A percentile compares a stretch with the other conserved stretches of the same genome.
Evolutionary conservation across 1,284 basidiomycete genomes (phyloP).

Genomic region (Sporisorium reilianum): DNA sequence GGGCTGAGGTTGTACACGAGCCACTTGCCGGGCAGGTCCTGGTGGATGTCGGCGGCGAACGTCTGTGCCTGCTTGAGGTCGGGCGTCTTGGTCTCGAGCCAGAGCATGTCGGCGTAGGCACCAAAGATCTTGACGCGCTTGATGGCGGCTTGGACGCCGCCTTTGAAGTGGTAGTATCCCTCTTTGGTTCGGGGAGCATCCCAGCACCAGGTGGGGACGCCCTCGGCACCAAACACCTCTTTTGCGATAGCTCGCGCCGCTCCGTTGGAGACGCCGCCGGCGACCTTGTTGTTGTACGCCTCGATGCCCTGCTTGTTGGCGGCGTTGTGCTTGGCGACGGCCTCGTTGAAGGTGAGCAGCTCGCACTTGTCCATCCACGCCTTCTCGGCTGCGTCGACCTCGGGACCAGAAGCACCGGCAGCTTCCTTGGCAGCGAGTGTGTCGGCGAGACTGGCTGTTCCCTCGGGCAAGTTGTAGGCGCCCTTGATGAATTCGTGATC

Average conservation of each 20-base stretch:
- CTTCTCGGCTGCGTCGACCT: constrained; percentile 65
- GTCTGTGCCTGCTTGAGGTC: constrained; percentile 82
- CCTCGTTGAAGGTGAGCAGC: constrained; percentile 83
- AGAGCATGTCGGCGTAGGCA: constrained; percentile 69
- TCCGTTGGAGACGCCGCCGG: constrained; percentile 78
- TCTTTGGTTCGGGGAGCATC: constrained; percentile 91
- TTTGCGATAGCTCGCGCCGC: constrained; percentile 80
- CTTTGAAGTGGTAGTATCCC: constrained; percentile 89
- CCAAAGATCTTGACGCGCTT: constrained; percentile 83
- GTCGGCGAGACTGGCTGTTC: constrained; percentile 61
- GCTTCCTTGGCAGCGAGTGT: constrained; percentile 62
- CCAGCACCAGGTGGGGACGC: constrained; percentile 83
- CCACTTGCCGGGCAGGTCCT: constrained; percentile 80
- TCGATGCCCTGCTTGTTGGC: constrained; percentile 71
- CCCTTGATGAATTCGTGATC: constrained; percentile 73
- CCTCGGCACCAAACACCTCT: constrained; percentile 77
- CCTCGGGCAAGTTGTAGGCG: constrained; percentile 63
- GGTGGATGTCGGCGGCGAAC: constrained; percentile 82
- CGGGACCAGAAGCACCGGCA: constrained; percentile 53
- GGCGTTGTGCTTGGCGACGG: constrained; percentile 72
- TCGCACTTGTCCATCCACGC: constrained; percentile 67
- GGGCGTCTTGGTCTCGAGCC: constrained; percentile 86
- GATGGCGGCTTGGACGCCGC: constrained; percentile 86
- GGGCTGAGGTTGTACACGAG: constrained; percentile 95
- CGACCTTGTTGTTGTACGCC: constrained; percentile 74